A percentile compares a stretch with the other conserved stretches of the same genome.
phyloP scores from a whole-genome alignment of 495 filamentous ascomycete species.

The Neurospora sp. region DNA sequence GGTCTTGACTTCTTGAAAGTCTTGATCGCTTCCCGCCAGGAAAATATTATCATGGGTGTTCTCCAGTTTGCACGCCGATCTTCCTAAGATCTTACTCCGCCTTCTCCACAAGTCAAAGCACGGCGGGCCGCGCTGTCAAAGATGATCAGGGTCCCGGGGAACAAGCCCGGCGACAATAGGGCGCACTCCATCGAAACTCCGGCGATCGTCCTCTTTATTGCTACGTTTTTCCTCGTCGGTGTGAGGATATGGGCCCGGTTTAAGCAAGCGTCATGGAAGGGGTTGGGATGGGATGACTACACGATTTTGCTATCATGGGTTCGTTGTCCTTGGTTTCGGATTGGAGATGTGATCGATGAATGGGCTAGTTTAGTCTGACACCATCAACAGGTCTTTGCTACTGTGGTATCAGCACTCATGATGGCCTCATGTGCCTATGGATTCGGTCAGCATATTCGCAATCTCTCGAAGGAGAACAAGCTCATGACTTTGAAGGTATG shows the following conservation, averaged over 20 bases:
- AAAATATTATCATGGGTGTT: background rate
- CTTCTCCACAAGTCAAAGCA: background rate
- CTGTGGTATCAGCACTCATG: constrained; percentile 19
- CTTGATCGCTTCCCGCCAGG: background rate
- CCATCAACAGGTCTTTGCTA: constrained; percentile 18
- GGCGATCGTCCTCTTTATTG: constrained; percentile 24
- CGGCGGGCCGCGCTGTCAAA: background rate
- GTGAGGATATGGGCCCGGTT: constrained; percentile 23
- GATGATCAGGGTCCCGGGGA: constrained; percentile 8
- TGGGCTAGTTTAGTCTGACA: background rate
- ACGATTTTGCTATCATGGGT: constrained; percentile 24
- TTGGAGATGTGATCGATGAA: background rate
- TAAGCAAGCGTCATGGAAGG: constrained; percentile 15
- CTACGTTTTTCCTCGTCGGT: constrained; percentile 20
- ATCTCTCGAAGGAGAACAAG: constrained; percentile 16
- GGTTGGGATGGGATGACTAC: constrained; percentile 28
- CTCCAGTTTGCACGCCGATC: background rate
- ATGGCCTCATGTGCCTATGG: constrained; percentile 25
- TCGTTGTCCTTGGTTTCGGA: background rate
- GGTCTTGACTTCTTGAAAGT: background rate
- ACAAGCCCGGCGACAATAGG: constrained; percentile 15
- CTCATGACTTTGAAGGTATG: constrained; percentile 24
- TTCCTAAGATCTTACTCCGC: background rate
- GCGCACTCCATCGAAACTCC: constrained; percentile 22
- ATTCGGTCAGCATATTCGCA: constrained; percentile 25